phyloP scores from a whole-genome alignment of 2,329 filamentous ascomycete genomes.

The Elsinoe arachidis region DNA sequence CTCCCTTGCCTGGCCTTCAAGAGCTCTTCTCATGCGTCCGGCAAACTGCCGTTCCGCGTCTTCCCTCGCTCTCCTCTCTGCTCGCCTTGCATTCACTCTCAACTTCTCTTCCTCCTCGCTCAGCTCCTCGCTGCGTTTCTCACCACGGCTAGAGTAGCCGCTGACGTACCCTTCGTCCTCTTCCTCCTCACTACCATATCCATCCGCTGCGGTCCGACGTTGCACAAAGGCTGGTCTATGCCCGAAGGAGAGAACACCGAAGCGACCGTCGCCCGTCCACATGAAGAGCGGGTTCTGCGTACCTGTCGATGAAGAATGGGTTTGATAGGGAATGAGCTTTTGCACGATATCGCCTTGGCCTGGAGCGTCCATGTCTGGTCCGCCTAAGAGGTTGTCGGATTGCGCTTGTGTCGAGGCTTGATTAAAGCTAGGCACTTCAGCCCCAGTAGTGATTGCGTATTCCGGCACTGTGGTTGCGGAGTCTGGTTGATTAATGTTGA shows the following conservation, averaged over 20 bases:
- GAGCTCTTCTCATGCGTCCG: constrained; percentile 62
- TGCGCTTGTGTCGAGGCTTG: constrained; percentile 15
- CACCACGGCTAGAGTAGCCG: neutral
- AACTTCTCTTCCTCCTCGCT: constrained; percentile 32
- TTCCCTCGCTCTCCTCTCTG: constrained; percentile 44
- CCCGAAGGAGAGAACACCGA: constrained; percentile 58
- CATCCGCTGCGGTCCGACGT: neutral
- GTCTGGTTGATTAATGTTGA: constrained; percentile 47
- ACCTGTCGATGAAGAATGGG: constrained; percentile 21
- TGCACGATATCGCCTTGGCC: constrained; percentile 62
- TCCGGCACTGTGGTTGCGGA: neutral
- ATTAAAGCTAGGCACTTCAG: constrained; percentile 13
- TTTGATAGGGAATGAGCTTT: constrained; percentile 57
- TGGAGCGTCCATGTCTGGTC: constrained; percentile 19
- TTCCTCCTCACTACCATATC: constrained; percentile 20
- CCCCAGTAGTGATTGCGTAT: neutral
- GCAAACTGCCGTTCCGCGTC: constrained; percentile 53
- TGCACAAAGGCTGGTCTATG: constrained; percentile 21
- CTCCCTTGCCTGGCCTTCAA: constrained; percentile 72
- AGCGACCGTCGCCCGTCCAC: constrained; percentile 74
- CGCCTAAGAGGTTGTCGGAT: constrained; percentile 22
- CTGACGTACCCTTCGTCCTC: constrained; percentile 27
- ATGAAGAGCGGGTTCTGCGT: constrained; percentile 61
- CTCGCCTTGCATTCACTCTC: constrained; percentile 34
- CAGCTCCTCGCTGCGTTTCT: constrained; percentile 17